Percentiles rank a stretch among this genome's conserved stretches.
These are phyloP conservation scores for Gossypium rotundifolium DNA, from an alignment of 345 rosid genomes.

Conservation along the genomic window DNA sequence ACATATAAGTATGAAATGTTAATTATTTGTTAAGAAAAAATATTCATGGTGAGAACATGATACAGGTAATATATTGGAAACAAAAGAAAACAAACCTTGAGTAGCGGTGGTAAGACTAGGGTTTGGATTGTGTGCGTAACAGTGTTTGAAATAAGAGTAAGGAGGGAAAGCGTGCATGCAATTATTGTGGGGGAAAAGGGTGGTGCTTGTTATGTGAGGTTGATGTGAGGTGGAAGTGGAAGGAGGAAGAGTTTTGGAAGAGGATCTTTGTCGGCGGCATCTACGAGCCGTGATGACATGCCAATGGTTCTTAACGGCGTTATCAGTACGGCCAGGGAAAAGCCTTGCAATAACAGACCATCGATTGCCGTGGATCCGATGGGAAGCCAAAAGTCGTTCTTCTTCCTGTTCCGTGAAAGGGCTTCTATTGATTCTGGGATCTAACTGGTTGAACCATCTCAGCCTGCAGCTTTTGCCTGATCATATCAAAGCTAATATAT, in stretches of 20 bases:
- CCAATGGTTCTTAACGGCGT: constrained; percentile 97
- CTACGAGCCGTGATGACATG: constrained; percentile 91
- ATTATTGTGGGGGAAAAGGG: neutral
- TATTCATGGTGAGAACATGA: neutral
- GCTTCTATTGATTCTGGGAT: constrained; percentile 79
- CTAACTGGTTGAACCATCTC: constrained; percentile 91
- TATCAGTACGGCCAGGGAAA: constrained; percentile 88
- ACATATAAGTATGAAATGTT: neutral
- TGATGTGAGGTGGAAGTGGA: too few relatives aligned
- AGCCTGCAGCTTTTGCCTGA: constrained; percentile 91
- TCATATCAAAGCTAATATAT: neutral
- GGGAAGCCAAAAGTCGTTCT: constrained; percentile 68
- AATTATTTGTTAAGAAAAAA: neutral
- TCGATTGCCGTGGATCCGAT: constrained; percentile 47
- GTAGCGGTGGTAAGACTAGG: neutral
- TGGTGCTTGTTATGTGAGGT: too few relatives aligned
- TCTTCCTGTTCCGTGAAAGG: constrained; percentile 93
- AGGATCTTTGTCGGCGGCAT: constrained; percentile 25
- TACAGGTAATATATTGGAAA: too few relatives aligned
- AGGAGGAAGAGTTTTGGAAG: too few relatives aligned
- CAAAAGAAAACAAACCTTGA: constrained; percentile 3
- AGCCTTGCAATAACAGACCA: constrained; percentile 81
- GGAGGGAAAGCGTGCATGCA: neutral
- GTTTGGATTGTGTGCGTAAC: neutral
- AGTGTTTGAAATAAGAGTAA: constrained; percentile 8